Conservation (phyloP, 2,329 filamentous ascomycete species). For the Chalara sp. region DNA sequence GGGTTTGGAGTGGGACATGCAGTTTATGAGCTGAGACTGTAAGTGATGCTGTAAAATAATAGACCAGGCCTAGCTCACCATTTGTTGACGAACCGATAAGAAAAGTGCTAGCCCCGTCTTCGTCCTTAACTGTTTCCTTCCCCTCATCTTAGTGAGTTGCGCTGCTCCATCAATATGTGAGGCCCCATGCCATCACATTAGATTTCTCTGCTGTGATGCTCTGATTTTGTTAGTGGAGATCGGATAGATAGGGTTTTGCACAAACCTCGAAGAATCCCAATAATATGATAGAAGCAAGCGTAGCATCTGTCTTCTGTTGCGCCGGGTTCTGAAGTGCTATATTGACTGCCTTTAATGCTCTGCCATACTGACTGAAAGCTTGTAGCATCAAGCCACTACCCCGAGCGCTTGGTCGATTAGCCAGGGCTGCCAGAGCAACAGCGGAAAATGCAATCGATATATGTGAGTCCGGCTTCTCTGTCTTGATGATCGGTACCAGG, state of each 20-base stretch:
- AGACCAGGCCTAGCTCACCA: slow-evolving; percentile 35
- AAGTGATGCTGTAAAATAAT: slow-evolving; percentile 36
- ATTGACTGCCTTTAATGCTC: slow-evolving; percentile 46
- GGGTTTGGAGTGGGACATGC: slow-evolving; percentile 44
- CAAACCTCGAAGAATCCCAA: slow-evolving; percentile 52
- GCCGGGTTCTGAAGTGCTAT: slow-evolving; percentile 44
- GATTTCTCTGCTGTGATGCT: slow-evolving; percentile 44
- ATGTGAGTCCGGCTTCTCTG: slow-evolving; percentile 37
- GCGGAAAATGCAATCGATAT: slow-evolving; percentile 52
- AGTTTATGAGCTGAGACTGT: slow-evolving; percentile 50
- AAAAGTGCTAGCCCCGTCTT: slow-evolving; percentile 49
- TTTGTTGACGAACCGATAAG: slow-evolving; percentile 52
- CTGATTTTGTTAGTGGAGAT: slow-evolving; percentile 18
- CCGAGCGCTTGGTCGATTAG: slow-evolving; percentile 39
- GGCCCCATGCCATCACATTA: slow-evolving; percentile 50
- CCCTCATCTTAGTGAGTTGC: slow-evolving; percentile 50
- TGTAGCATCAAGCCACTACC: slow-evolving; percentile 26
- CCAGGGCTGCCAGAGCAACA: slow-evolving; percentile 50
- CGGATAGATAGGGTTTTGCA: too few relatives aligned
- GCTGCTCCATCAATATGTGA: slow-evolving; percentile 60
- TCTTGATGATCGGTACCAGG: slow-evolving; percentile 46
- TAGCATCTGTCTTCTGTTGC: slow-evolving; percentile 46
- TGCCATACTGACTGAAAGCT: slow-evolving; percentile 47
- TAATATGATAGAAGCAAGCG: slow-evolving; percentile 52
- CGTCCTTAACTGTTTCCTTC: slow-evolving; percentile 46